phyloP scores from a whole-genome alignment of 164 flowering plant genomes.

The Cinnamomum chago region DNA sequence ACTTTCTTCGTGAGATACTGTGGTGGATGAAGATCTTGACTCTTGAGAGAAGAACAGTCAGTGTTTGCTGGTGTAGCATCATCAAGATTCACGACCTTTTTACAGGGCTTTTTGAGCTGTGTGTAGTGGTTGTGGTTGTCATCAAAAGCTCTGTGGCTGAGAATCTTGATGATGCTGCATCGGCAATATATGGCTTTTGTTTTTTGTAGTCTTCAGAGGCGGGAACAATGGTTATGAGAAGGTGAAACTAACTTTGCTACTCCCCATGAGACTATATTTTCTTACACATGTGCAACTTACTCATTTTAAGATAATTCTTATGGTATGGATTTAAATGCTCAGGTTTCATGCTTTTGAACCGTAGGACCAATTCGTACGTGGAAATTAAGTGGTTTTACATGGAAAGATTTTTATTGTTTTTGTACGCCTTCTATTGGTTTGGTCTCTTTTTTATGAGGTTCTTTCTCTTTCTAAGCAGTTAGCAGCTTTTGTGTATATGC shows the following conservation, averaged over 20 bases:
- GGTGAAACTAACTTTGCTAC: not conserved
- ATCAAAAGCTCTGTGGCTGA: slow-evolving; percentile 19
- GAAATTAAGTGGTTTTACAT: not conserved
- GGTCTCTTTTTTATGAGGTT: not conserved
- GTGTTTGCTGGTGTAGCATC: slow-evolving; percentile 53
- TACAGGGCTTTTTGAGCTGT: slow-evolving; percentile 4
- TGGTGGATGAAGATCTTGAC: slow-evolving; percentile 12
- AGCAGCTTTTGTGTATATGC: slow-evolving; percentile 2
- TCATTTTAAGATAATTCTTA: not conserved
- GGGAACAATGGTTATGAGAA: not conserved
- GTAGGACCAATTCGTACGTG: not conserved
- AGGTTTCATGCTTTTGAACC: not conserved
- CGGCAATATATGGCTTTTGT: slow-evolving; percentile 43
- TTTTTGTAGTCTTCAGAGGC: not conserved
- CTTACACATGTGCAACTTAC: not conserved
- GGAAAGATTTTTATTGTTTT: not conserved
- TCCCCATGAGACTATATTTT: too few species aligned
- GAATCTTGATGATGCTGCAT: slow-evolving; percentile 75
- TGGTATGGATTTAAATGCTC: not conserved
- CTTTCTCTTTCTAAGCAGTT: not conserved
- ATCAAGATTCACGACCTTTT: slow-evolving; percentile 56
- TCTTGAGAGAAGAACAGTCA: slow-evolving; percentile 27
- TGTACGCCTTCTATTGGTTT: not conserved
- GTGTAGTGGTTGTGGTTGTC: slow-evolving; percentile 9
- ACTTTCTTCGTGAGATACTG: slow-evolving; percentile 18